These are phyloP conservation scores for Elasticomyces elasticus DNA, from an alignment of 495 filamentous ascomycete species.

Conservation along the genomic window DNA sequence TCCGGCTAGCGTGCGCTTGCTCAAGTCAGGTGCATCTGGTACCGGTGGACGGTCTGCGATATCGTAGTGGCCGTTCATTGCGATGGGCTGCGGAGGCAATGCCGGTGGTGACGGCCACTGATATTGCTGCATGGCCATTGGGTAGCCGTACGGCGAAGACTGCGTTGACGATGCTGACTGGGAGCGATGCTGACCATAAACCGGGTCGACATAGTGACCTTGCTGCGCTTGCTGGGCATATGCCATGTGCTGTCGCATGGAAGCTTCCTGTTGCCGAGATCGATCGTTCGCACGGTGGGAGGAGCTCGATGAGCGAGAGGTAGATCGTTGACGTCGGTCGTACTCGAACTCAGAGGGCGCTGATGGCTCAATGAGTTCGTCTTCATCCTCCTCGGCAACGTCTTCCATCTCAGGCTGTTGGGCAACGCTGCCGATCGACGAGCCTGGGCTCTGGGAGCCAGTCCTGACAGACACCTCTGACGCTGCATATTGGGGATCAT, in stretches of 20 bases:
- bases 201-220: conserved; percentile 3
- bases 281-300: background rate
- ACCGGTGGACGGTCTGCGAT: conserved; percentile 23
- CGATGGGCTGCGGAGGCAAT: background rate
- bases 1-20: conserved; percentile 44
- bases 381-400: conserved; percentile 17
- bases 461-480: conserved; percentile 17
- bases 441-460: conserved; percentile 3
- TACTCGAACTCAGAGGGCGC: conserved; percentile 4
- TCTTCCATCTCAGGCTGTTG: conserved; percentile 11
- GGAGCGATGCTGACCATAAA: conserved; percentile 16
- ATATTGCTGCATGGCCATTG: conserved; percentile 19
- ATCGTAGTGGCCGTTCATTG: conserved; percentile 22
- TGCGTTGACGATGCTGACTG: conserved; percentile 8
- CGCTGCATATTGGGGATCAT: conserved; percentile 17
- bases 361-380: background rate
- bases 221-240: conserved; percentile 4
- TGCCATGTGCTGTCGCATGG: conserved; percentile 11
- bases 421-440: conserved; percentile 2
- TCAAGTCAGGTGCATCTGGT: conserved; percentile 30
- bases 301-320: conserved; percentile 12
- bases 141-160: conserved; percentile 5
- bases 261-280: background rate
- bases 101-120: conserved; percentile 14
- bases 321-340: conserved; percentile 4